These are phyloP conservation scores for Acmispon strigosus DNA, from an alignment of 306 rosid species.

Conservation along the genomic window DNA sequence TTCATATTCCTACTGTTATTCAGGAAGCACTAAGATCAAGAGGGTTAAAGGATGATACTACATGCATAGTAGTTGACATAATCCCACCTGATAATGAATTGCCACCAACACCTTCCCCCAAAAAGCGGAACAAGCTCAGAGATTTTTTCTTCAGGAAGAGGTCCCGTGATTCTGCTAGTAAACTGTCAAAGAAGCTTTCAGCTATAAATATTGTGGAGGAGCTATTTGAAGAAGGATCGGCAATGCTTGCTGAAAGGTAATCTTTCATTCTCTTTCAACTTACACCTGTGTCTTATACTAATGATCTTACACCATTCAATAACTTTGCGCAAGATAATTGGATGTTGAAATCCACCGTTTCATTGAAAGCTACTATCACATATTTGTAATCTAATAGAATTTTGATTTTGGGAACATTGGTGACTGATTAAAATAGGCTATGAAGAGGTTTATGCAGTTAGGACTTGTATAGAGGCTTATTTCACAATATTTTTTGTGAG, in stretches of 20 bases:
- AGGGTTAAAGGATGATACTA: conserved; percentile 92
- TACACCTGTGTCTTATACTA: too few relatives aligned
- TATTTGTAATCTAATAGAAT: neutral
- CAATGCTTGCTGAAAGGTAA: conserved; percentile 98
- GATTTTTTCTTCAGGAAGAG: conserved; percentile 60
- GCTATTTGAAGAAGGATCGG: conserved; percentile 94
- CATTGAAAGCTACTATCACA: too few relatives aligned
- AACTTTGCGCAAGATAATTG: too few relatives aligned
- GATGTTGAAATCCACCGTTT: too few relatives aligned
- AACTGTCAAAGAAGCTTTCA: conserved; percentile 76
- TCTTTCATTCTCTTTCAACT: neutral
- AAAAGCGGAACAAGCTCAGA: conserved; percentile 54
- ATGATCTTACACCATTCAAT: too few relatives aligned
- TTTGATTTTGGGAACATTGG: neutral
- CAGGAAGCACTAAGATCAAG: conserved; percentile 80
- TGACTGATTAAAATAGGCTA: neutral
- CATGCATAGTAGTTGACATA: conserved; percentile 86
- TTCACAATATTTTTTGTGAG: neutral
- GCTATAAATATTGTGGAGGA: conserved; percentile 84
- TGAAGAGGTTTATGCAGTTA: neutral
- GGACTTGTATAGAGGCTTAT: neutral
- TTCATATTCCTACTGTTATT: conserved; percentile 2
- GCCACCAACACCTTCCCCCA: conserved; percentile 53
- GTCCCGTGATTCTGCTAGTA: conserved; percentile 49
- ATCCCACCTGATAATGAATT: conserved; percentile 67